phyloP scores from a whole-genome alignment of 179 eudicot species.

The Gypsophila paniculata region DNA sequence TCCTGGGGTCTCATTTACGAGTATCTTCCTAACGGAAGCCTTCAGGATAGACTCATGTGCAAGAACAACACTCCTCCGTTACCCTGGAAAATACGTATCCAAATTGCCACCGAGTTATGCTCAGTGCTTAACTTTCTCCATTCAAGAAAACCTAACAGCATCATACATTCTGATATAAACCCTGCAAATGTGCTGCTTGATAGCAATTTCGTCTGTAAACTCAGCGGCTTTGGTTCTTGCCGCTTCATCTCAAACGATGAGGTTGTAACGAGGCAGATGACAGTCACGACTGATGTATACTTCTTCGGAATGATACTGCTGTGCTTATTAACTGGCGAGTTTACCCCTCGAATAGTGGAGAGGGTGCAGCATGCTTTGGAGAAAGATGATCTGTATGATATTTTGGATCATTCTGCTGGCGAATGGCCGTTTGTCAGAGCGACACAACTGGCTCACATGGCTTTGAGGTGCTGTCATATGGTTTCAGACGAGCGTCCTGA shows the following conservation, averaged over 20 bases:
- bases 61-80: constrained; percentile 59
- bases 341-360: constrained; percentile 46
- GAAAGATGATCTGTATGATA: constrained; percentile 37
- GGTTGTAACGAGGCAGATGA: constrained; percentile 48
- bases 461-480: constrained; percentile 61
- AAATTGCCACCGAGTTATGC: constrained; percentile 70
- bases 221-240: constrained; percentile 74
- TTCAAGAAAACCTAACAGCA: constrained; percentile 47
- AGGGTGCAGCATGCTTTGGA: constrained; percentile 60
- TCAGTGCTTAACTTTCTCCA: constrained; percentile 75
- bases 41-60: constrained; percentile 73
- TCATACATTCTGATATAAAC: constrained; percentile 65
- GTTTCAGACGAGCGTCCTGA: constrained; percentile 50
- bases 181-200: constrained; percentile 68
- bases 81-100: constrained; percentile 74
- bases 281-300: constrained; percentile 62
- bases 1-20: constrained; percentile 62
- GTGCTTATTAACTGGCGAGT: constrained; percentile 59
- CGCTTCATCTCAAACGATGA: constrained; percentile 55
- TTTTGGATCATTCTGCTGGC: constrained; percentile 76
- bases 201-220: constrained; percentile 50
- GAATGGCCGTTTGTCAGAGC: constrained; percentile 90
- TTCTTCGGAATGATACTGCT: constrained; percentile 66
- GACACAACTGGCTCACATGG: constrained; percentile 66
- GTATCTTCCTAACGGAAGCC: constrained; percentile 78